Conservation (phyloP, 768 basidiomycete species). For the Tricholoma terreum region DNA sequence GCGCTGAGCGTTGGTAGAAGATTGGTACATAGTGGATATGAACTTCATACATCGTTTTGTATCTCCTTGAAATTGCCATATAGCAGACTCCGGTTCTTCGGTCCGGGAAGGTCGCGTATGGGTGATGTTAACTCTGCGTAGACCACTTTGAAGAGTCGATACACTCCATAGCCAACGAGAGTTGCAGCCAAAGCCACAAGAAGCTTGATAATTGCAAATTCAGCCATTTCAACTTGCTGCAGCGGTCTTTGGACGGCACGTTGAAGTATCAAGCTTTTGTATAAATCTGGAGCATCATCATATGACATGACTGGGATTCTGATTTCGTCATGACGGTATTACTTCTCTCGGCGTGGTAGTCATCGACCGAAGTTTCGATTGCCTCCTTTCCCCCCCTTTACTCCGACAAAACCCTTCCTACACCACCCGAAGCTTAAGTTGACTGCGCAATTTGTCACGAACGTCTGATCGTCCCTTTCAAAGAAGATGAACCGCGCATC, state of each 20-base stretch:
- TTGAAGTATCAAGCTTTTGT: too few relatives aligned
- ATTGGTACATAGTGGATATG: not conserved
- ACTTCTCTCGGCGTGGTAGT: too few relatives aligned
- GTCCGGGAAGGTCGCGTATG: conserved; percentile 51
- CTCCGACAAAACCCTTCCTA: too few relatives aligned
- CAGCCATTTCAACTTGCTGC: too few relatives aligned
- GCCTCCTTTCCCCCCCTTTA: too few relatives aligned
- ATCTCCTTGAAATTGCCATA: conserved; percentile 50
- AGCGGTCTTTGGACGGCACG: too few relatives aligned
- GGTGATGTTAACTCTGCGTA: conserved; percentile 38
- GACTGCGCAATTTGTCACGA: not conserved
- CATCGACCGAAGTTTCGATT: too few relatives aligned
- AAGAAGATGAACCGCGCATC: not conserved
- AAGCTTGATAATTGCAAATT: conserved; percentile 7
- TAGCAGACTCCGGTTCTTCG: conserved; percentile 41
- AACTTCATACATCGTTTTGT: conserved; percentile 33
- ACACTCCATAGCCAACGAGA: conserved; percentile 26
- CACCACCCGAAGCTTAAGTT: too few relatives aligned
- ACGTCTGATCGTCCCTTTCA: not conserved
- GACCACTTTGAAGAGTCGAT: conserved; percentile 31
- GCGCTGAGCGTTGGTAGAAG: not conserved
- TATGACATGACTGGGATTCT: too few relatives aligned
- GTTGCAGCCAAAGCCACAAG: conserved; percentile 19
- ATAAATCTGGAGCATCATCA: too few relatives aligned
- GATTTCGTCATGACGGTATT: too few relatives aligned